Evolutionary conservation across 805 yeast genomes (phyloP).

Genomic region (Zygotorulaspora danielsina): DNA sequence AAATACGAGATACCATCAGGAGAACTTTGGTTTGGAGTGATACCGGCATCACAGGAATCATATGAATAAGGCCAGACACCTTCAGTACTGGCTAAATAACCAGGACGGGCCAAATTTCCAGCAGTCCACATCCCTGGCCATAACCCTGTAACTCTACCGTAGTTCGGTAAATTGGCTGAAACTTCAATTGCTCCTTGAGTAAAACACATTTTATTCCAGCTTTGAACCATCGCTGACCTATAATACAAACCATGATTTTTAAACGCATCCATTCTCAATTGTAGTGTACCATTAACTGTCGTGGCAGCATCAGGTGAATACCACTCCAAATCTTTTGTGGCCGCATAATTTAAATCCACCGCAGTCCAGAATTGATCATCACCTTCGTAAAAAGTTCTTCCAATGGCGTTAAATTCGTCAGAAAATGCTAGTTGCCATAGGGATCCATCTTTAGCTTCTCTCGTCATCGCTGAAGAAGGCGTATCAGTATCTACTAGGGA

Average conservation of each 20-base stretch:
- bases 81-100: conserved; percentile 78
- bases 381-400: conserved; percentile 83
- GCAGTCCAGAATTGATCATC: conserved; percentile 93
- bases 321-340: conserved; percentile 91
- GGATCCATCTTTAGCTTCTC: conserved; percentile 55
- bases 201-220: conserved; percentile 89
- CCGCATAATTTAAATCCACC: conserved; percentile 76
- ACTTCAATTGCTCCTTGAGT: conserved; percentile 79
- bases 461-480: conserved; percentile 46
- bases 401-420: conserved; percentile 87
- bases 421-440: conserved; percentile 76
- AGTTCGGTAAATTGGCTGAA: conserved; percentile 73
- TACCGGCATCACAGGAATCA: conserved; percentile 86
- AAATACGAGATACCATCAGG: conserved; percentile 83
- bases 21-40: conserved; percentile 88
- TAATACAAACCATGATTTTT: conserved; percentile 73
- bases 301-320: conserved; percentile 86
- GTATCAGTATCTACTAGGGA: conserved; percentile 59
- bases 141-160: conserved; percentile 71
- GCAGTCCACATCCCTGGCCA: conserved; percentile 98
- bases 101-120: conserved; percentile 92
- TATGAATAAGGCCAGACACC: conserved; percentile 96
- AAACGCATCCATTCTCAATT: conserved; percentile 73
- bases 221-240: conserved; percentile 87
- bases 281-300: conserved; percentile 68